Evolutionary conservation across 179 eudicot species (phyloP).

Genomic region (Carnegiea gigantea): DNA sequence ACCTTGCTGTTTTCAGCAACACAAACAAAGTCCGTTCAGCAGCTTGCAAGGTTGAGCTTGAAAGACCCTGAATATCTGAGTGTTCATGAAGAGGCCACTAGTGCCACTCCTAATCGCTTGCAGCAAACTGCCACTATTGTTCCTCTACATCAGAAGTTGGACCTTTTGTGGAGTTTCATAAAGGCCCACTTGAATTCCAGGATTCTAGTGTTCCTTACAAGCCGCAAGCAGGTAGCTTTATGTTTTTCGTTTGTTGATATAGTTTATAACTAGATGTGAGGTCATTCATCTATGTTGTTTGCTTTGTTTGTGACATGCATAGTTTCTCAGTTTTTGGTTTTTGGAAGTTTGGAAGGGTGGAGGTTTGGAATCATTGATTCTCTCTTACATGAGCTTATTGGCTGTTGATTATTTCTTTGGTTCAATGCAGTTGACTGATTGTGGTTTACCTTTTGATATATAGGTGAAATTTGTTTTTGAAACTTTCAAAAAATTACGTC

Average conservation of each 20-base stretch:
- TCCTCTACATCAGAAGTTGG: conserved; percentile 77
- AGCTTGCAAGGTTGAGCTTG: conserved; percentile 91
- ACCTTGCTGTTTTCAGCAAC: conserved; percentile 92
- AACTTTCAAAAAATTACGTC: conserved; percentile 82
- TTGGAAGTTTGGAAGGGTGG: too few relatives aligned
- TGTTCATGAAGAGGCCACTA: conserved; percentile 73
- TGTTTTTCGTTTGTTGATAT: too few relatives aligned
- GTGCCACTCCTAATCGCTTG: conserved; percentile 78
- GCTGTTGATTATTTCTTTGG: neutral
- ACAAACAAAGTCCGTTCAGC: conserved; percentile 88
- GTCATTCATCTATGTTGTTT: neutral
- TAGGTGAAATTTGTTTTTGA: conserved; percentile 83
- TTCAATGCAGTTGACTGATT: conserved; percentile 10
- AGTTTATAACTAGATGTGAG: too few relatives aligned
- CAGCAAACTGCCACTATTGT: conserved; percentile 65
- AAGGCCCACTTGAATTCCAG: conserved; percentile 78
- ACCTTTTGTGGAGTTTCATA: conserved; percentile 88
- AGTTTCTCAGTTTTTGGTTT: too few relatives aligned
- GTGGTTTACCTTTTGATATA: conserved; percentile 5
- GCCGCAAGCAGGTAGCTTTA: conserved; percentile 72
- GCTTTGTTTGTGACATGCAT: neutral
- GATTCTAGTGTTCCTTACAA: conserved; percentile 84
- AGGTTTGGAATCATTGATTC: too few relatives aligned
- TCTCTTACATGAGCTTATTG: neutral
- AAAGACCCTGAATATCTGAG: conserved; percentile 92